Evolutionary conservation across 306 rosid species (phyloP).

Genomic region (Cucurbita pepo): DNA sequence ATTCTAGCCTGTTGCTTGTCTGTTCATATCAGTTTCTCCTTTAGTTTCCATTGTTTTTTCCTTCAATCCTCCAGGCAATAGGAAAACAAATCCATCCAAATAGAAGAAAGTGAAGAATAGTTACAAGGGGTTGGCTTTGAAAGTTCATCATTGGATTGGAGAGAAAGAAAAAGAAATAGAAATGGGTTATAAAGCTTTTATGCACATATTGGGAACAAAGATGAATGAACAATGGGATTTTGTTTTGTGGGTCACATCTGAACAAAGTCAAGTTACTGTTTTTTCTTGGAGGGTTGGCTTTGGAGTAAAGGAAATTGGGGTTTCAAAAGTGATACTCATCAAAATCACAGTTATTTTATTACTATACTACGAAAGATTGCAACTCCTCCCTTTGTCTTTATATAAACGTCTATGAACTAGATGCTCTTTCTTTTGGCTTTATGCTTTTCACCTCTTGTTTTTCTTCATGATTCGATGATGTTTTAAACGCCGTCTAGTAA

Average conservation of each 20-base stretch:
- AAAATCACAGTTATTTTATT: not conserved
- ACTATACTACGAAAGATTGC: not conserved
- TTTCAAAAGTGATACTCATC: not conserved
- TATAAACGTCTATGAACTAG: not conserved
- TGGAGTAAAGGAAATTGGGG: not conserved
- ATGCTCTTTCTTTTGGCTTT: not conserved
- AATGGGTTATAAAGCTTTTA: not conserved
- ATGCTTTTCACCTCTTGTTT: not conserved
- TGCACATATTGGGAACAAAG: not conserved
- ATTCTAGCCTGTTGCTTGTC: not conserved
- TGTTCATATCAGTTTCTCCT: not conserved
- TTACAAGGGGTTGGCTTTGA: not conserved
- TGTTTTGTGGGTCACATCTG: not conserved
- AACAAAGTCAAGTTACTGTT: not conserved
- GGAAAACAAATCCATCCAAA: not conserved
- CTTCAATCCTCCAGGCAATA: not conserved
- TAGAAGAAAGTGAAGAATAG: not conserved
- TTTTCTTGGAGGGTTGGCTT: not conserved
- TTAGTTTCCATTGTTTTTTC: not conserved
- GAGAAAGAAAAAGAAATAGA: not conserved
- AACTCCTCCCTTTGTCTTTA: not conserved
- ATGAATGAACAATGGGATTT: not conserved
- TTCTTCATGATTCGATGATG: not conserved
- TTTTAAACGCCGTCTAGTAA: not conserved
- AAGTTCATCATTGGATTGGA: not conserved